Evolutionary conservation across 148 eudicot species (phyloP), one percentile per base, ranked within the genome.

Genomic region (Camellia japonica): DNA sequence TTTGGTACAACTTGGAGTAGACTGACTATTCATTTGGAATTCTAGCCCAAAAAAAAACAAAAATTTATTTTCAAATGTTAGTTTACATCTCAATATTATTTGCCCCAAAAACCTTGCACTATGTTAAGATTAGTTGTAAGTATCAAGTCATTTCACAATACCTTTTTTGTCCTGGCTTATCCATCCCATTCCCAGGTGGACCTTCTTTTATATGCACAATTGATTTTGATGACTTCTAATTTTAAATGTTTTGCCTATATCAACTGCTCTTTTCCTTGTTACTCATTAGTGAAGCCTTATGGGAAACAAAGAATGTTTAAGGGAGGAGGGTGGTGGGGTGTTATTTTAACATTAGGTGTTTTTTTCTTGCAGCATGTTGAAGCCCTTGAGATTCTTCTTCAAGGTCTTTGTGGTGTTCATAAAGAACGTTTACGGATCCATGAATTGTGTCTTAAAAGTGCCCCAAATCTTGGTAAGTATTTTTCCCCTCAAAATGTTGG

Each of bases 311-410:
- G 3, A 56, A 10, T 3, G 3, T 0, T 56, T 56, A n/a, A 61
- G 64, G 20, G 42, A 30, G 62, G 75, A 54, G 15, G 23, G 58
- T 20, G 56, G 44, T 23, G 6, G 12, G 6, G 13, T 56, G 7
- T 16, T 15, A 3, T 56, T 58, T 56, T 73, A 56, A 23, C 23
- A 23, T 30, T 73, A 7, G 1, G 11, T 72, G 13, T 19, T 12
- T 72, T 60, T 41, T 23, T 15, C 51, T 60, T 86, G 84, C 88
- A 95, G 98, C 97, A 93, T 83, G 98, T 95, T 79, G 98, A 95
- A 89, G 98, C 98, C 30, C 91, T 95, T 66, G 97, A 93, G 83
- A 95, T 95, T 83, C 97, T 95, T 82, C 96, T 95, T 71, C 96
- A 91, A 78, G 98, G 98, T 51, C 91, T 95, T 44, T 91, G 93